These are phyloP conservation scores for Venturia oleaginea DNA, from an alignment of 2,329 filamentous ascomycete genomes.

Conservation along the genomic window DNA sequence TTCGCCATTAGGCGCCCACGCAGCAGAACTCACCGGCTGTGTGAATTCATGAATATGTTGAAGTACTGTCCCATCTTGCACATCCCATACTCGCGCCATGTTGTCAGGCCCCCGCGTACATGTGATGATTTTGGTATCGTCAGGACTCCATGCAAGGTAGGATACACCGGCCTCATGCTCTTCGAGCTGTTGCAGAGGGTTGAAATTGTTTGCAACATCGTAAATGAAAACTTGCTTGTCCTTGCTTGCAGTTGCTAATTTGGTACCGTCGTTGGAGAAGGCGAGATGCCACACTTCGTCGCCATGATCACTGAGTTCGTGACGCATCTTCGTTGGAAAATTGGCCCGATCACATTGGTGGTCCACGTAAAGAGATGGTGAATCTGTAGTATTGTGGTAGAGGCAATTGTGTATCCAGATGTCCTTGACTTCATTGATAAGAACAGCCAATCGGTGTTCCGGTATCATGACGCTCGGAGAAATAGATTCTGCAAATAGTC, in stretches of 20 bases:
- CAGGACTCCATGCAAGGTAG: constrained; percentile 83
- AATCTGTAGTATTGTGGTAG: constrained; percentile 72
- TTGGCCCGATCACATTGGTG: constrained; percentile 71
- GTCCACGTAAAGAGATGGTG: constrained; percentile 82
- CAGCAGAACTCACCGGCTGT: constrained; percentile 80
- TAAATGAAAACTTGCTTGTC: constrained; percentile 73
- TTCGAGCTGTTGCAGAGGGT: constrained; percentile 51
- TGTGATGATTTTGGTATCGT: constrained; percentile 76
- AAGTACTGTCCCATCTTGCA: constrained; percentile 36
- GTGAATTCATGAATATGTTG: constrained; percentile 57
- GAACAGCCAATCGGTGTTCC: constrained; percentile 71
- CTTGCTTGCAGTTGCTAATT: constrained; percentile 72
- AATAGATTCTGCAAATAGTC: constrained; percentile 57
- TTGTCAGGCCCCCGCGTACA: constrained; percentile 61
- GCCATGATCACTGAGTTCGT: constrained; percentile 62
- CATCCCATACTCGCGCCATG: constrained; percentile 67
- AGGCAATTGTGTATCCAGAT: constrained; percentile 74
- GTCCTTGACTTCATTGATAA: constrained; percentile 76
- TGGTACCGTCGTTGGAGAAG: constrained; percentile 81
- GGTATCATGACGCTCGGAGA: constrained; percentile 96
- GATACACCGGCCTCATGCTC: constrained; percentile 65
- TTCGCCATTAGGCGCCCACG: constrained; percentile 74
- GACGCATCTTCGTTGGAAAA: constrained; percentile 65
- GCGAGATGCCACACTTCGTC: constrained; percentile 88
- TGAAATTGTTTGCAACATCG: constrained; percentile 61